phyloP scores from a whole-genome alignment of 1,139 yeast genomes.

The Geotrichum cucujoidarum region DNA sequence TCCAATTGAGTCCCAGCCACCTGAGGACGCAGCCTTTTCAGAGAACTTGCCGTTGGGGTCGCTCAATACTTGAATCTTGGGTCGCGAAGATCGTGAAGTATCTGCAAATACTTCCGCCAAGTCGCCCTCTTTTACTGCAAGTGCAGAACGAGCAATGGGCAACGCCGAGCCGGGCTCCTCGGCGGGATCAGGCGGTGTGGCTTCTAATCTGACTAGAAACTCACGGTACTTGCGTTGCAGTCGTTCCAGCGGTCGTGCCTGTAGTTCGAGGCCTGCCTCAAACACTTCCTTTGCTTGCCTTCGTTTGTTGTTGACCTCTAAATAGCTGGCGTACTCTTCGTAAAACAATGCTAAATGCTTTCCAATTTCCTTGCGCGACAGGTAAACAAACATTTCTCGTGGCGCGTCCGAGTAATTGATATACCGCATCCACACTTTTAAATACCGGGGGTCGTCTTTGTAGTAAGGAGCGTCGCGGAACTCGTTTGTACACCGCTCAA shows the following conservation, averaged over 20 bases:
- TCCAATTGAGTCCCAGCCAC: constrained; percentile 51
- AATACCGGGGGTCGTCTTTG: constrained; percentile 75
- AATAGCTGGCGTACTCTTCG: constrained; percentile 69
- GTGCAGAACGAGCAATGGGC: constrained; percentile 21
- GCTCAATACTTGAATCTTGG: constrained; percentile 33
- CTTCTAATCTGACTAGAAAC: constrained; percentile 42
- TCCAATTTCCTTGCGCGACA: constrained; percentile 74
- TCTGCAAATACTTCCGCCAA: constrained; percentile 3
- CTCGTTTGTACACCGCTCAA: constrained; percentile 68
- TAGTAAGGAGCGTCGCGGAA: constrained; percentile 64
- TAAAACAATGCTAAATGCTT: constrained; percentile 61
- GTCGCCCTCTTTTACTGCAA: constrained; percentile 17
- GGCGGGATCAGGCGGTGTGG: constrained; percentile 31
- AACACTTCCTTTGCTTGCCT: constrained; percentile 62
- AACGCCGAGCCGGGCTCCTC: constrained; percentile 36
- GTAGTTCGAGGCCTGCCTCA: constrained; percentile 52
- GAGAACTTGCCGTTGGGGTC: constrained; percentile 31
- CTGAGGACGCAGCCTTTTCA: constrained; percentile 23
- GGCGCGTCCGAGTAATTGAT: constrained; percentile 67
- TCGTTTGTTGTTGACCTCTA: constrained; percentile 51
- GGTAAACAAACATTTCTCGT: constrained; percentile 63
- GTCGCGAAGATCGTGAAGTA: constrained; percentile 5
- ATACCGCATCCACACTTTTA: constrained; percentile 76
- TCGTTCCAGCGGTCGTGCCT: constrained; percentile 62
- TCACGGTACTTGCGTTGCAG: constrained; percentile 47